Conservation (phyloP, 1,139 yeast species). For the Pichia sp. region DNA sequence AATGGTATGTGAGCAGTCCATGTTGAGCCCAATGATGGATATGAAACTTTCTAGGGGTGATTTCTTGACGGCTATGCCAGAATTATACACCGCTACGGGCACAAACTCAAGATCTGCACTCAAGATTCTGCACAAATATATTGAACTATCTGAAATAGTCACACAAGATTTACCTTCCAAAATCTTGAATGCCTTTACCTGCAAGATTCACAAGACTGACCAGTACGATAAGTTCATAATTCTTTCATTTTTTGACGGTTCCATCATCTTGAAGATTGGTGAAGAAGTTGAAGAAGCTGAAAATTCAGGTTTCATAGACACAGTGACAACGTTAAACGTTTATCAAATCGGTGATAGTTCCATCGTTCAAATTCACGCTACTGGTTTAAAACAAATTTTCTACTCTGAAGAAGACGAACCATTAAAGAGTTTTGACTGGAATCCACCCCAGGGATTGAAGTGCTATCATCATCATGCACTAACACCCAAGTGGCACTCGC, state of each 20-base stretch:
- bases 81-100: slow-evolving; percentile 33
- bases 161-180: slow-evolving; percentile 63
- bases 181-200: slow-evolving; percentile 58
- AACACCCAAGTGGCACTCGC: slow-evolving; percentile 63
- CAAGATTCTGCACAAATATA: slow-evolving; percentile 51
- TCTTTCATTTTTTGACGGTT: slow-evolving; percentile 58
- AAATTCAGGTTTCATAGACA: slow-evolving; percentile 52
- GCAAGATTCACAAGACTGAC: slow-evolving; percentile 40
- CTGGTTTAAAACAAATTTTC: slow-evolving; percentile 64
- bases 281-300: slow-evolving; percentile 74
- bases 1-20: slow-evolving; percentile 44
- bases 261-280: slow-evolving; percentile 70
- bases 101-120: slow-evolving; percentile 38
- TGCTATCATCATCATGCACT: slow-evolving; percentile 56
- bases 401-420: slow-evolving; percentile 26
- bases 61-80: slow-evolving; percentile 27
- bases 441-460: slow-evolving; percentile 70
- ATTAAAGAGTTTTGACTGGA: slow-evolving; percentile 56
- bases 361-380: slow-evolving; percentile 63
- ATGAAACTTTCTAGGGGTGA: slow-evolving; percentile 32
- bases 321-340: slow-evolving; percentile 59
- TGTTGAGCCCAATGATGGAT: slow-evolving; percentile 49
- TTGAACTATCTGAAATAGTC: slow-evolving; percentile 55
- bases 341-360: slow-evolving; percentile 62
- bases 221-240: slow-evolving; percentile 57